Evolutionary conservation across 805 yeast genomes (phyloP).

Genomic region (Debaryomyces hansenii): DNA sequence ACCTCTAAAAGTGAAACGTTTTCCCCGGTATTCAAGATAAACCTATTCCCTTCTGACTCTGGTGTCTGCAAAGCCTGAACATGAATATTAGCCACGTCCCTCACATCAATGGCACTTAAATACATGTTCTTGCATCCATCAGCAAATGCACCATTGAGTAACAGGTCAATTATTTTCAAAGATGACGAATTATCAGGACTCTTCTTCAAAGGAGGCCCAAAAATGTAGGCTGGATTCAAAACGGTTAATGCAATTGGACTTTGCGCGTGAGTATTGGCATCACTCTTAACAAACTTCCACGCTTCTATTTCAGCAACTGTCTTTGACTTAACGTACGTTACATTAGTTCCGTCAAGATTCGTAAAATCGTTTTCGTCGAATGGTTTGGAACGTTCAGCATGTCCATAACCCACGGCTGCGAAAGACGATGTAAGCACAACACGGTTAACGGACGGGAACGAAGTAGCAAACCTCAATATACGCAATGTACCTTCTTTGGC

Average conservation of each 20-base stretch:
- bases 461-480: slow-evolving; percentile 1
- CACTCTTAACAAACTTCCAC: slow-evolving; percentile 9
- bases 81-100: slow-evolving; percentile 2
- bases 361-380: slow-evolving; percentile 4
- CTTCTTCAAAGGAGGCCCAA: neutral
- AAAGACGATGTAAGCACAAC: slow-evolving; percentile 7
- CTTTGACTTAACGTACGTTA: slow-evolving; percentile 1
- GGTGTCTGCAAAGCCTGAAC: slow-evolving; percentile 31
- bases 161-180: neutral
- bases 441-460: slow-evolving; percentile 2
- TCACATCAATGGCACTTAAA: slow-evolving; percentile 1
- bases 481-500: slow-evolving; percentile 7
- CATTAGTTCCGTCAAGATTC: neutral
- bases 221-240: neutral
- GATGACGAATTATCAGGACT: slow-evolving; percentile 1
- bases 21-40: neutral
- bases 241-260: neutral
- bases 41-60: slow-evolving; percentile 27
- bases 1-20: neutral
- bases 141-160: slow-evolving; percentile 1
- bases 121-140: neutral
- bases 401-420: slow-evolving; percentile 1
- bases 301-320: slow-evolving; percentile 5
- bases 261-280: slow-evolving; percentile 1
- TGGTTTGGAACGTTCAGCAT: neutral